phyloP scores from a whole-genome alignment of 805 yeast species.

The Saccharomycopsis sp. region DNA sequence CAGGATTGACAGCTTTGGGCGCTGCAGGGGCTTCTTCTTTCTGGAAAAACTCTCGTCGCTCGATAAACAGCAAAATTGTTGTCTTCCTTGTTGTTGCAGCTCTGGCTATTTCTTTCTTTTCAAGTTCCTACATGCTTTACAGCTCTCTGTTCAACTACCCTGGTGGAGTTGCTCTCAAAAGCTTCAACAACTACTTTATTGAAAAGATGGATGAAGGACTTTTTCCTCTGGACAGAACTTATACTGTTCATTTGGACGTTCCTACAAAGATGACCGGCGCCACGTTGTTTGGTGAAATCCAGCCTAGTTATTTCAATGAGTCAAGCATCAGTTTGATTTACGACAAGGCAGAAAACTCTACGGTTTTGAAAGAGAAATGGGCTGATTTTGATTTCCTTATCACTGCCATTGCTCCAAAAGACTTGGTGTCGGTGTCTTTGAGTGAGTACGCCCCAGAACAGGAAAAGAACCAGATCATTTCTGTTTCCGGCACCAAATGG shows the following conservation, averaged over 20 bases:
- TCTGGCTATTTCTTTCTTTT: conserved; percentile 25
- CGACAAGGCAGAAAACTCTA: conserved; percentile 64
- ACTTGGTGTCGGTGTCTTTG: conserved; percentile 8
- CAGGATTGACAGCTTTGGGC: conserved; percentile 55
- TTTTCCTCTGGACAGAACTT: conserved; percentile 21
- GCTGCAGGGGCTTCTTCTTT: conserved; percentile 47
- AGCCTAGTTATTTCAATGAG: conserved; percentile 24
- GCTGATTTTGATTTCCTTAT: conserved; percentile 42
- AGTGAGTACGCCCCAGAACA: not conserved
- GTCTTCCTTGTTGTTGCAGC: conserved; percentile 1
- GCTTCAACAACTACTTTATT: conserved; percentile 39
- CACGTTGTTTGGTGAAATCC: conserved; percentile 61
- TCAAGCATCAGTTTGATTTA: conserved; percentile 35
- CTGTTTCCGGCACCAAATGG: conserved; percentile 34
- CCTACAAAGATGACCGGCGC: conserved; percentile 85
- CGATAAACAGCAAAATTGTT: conserved; percentile 19
- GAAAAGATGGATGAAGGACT: conserved; percentile 15
- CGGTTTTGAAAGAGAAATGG: conserved; percentile 35
- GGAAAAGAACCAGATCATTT: conserved; percentile 23
- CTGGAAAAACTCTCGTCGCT: conserved; percentile 26
- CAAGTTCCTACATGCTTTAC: conserved; percentile 45
- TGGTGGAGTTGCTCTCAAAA: conserved; percentile 67
- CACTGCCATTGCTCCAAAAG: conserved; percentile 28
- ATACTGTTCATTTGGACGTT: conserved; percentile 64
- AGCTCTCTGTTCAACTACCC: conserved; percentile 77